Evolutionary conservation across 2,329 filamentous ascomycete genomes (phyloP).

Genomic region (Ceratocystis lukuohia): DNA sequence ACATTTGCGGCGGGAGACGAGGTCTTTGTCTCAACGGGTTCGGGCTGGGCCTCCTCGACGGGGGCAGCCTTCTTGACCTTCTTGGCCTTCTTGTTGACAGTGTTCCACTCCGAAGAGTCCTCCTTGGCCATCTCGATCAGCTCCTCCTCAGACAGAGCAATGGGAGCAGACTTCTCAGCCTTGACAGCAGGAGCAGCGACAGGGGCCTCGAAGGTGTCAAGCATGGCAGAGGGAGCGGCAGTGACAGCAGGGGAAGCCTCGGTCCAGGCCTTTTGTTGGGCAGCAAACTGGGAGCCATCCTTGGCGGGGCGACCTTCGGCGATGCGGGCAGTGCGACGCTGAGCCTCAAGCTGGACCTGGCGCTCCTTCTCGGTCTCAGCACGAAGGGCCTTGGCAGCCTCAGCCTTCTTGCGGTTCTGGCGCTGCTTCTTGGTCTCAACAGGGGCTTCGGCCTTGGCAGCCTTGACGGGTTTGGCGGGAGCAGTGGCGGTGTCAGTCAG

Average conservation of each 20-base stretch:
- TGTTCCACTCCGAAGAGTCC: constrained; percentile 44
- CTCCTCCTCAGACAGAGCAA: constrained; percentile 46
- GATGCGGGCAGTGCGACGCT: constrained; percentile 67
- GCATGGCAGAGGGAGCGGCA: constrained; percentile 34
- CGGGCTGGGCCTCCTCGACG: constrained; percentile 19
- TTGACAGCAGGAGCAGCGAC: constrained; percentile 26
- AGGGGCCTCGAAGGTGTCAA: constrained; percentile 38
- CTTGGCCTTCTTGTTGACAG: constrained; percentile 35
- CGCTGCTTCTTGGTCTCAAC: constrained; percentile 89
- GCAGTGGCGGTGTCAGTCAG: constrained; percentile 48
- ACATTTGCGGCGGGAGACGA: constrained; percentile 21
- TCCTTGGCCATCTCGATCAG: constrained; percentile 44
- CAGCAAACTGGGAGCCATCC: constrained; percentile 54
- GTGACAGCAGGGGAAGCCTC: constrained; percentile 26
- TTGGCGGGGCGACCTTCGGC: constrained; percentile 71
- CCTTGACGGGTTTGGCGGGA: constrained; percentile 48
- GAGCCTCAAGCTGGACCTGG: constrained; percentile 63
- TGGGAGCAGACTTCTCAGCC: constrained; percentile 28
- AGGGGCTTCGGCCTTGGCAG: constrained; percentile 48
- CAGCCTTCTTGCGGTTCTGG: constrained; percentile 79
- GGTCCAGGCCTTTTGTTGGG: constrained; percentile 33
- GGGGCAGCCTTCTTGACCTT: constrained; percentile 29
- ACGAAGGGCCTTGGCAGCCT: constrained; percentile 60
- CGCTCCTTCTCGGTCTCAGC: constrained; percentile 69
- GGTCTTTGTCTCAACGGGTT: constrained; percentile 20